Conservation (phyloP, 495 filamentous ascomycete genomes). For the Podospora conica region DNA sequence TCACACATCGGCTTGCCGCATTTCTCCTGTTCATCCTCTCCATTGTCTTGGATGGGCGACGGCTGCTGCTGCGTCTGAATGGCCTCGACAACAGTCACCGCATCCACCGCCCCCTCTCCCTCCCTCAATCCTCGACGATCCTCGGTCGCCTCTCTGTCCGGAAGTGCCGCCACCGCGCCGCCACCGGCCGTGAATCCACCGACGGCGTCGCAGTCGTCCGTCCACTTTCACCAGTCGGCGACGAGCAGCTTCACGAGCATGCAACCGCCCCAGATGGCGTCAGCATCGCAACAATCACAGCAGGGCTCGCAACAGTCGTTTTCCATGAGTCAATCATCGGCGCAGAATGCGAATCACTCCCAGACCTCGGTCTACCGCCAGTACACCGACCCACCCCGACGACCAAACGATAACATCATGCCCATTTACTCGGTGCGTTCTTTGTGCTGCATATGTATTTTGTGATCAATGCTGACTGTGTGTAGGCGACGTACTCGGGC, state of each 20-base stretch:
- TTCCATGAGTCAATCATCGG: slow-evolving; percentile 42
- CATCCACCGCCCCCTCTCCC: slow-evolving; percentile 16
- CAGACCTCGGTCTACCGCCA: slow-evolving; percentile 29
- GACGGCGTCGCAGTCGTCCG: neutral
- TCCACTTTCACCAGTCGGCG: slow-evolving; percentile 18
- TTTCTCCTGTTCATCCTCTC: neutral
- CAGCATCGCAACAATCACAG: slow-evolving; percentile 36
- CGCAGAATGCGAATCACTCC: slow-evolving; percentile 22
- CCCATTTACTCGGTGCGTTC: slow-evolving; percentile 69
- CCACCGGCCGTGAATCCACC: slow-evolving; percentile 7
- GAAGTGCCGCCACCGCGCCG: slow-evolving; percentile 28
- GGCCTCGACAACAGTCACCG: slow-evolving; percentile 35
- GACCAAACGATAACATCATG: slow-evolving; percentile 53
- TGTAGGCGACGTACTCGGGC: slow-evolving; percentile 87
- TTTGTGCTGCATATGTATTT: neutral
- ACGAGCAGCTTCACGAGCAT: slow-evolving; percentile 11
- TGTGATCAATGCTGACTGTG: slow-evolving; percentile 4
- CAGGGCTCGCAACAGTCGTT: slow-evolving; percentile 46
- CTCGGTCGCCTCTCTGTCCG: slow-evolving; percentile 28
- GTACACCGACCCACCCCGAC: slow-evolving; percentile 40
- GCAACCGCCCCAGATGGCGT: slow-evolving; percentile 24
- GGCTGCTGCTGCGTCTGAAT: slow-evolving; percentile 24
- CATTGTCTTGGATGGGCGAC: neutral
- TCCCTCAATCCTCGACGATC: slow-evolving; percentile 14
- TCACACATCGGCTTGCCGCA: neutral